A percentile compares a stretch with the other conserved stretches of the same genome.
Evolutionary conservation across 495 filamentous ascomycete species (phyloP).

Genomic region (Aspergillus diversus): DNA sequence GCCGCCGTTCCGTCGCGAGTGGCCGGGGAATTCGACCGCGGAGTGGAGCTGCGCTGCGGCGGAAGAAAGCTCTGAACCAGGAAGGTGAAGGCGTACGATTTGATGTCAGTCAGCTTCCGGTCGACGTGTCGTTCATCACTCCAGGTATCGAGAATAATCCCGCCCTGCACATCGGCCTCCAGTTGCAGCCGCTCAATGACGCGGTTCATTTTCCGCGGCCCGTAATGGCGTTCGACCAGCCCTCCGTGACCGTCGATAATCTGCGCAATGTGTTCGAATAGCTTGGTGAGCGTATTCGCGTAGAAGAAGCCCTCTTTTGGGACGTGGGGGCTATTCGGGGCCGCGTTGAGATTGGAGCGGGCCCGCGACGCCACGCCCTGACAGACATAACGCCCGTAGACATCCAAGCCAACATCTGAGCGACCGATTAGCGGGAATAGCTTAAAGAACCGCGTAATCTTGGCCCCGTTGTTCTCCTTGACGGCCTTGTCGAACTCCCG

Average conservation of each 20-base stretch:
- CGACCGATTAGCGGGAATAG: conserved; percentile 93
- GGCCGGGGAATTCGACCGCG: conserved; percentile 67
- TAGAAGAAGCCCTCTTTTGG: conserved; percentile 81
- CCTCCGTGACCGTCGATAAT: conserved; percentile 90
- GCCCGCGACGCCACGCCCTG: conserved; percentile 86
- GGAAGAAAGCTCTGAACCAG: conserved; percentile 92
- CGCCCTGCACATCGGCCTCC: conserved; percentile 96
- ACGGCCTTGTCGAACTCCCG: conserved; percentile 95
- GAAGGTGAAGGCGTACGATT: conserved; percentile 96
- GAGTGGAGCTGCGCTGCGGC: conserved; percentile 60
- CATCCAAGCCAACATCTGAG: conserved; percentile 85
- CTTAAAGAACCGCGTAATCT: conserved; percentile 96
- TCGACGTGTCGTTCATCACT: conserved; percentile 83
- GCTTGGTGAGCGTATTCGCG: conserved; percentile 82
- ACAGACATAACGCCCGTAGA: conserved; percentile 94
- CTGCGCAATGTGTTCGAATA: conserved; percentile 97
- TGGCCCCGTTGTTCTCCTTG: conserved; percentile 77
- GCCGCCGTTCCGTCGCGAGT: conserved; percentile 51
- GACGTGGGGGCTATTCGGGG: conserved; percentile 59
- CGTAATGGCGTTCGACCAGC: conserved; percentile 92
- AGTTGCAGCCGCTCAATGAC: conserved; percentile 93
- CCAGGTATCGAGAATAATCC: conserved; percentile 95
- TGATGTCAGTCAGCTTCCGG: conserved; percentile 87
- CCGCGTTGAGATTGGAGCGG: conserved; percentile 72
- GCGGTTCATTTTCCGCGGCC: conserved; percentile 86